Evolutionary conservation across 192 early-diverging fungal genomes (phyloP), one percentile per base, ranked within the genome.

Genomic region (Coemansia guatemalensis): DNA sequence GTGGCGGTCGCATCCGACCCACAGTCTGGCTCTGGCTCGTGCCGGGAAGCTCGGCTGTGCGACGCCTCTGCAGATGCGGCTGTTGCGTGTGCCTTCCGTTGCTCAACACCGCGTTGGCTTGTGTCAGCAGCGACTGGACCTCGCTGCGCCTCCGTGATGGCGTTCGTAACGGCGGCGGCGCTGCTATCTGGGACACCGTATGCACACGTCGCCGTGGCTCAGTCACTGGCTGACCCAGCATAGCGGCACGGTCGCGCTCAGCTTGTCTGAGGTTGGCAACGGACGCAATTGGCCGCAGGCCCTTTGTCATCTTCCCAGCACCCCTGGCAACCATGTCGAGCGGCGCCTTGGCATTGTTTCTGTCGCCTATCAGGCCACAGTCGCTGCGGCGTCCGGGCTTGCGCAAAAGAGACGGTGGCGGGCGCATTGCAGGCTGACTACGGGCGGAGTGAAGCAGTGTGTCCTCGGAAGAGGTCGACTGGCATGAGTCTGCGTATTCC

Each of bases 81-180:
- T 9, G 35, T 39, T 39, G 35, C 35, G 35, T 30, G 20, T 27
- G 35, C 27, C 32, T 35, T 18, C 51, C 41, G 44, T 47, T 35
- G 55, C 62, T 52, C 39, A 78, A 60, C 51, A 78, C 75, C 4
- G 75, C 75, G 52, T 78, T 73, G 25, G 75, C 75, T 62, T 78
- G 75, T 12, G 70, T 62, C 17, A 78, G 56, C 58, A 78, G 70
- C 33, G 69, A 65, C 53, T 78, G 65, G 8, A 78, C 67, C 41
- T 78, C 75, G 64, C 70, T 69, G 44, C 70, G 69, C 30, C 75
- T 62, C 47, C 75, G 62, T 18, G 50, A 41, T 49, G 18, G 48
- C 24, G 61, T 64, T 29, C 53, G 48, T 52, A 52, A 29, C 27
- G 56, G 39, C 3, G 33, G 49, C 29, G 26, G 26, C 17, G 64